Evolutionary conservation across 164 flowering plant genomes (phyloP), one percentile per base, ranked within the genome.

Genomic region (Pachysandra terminalis): DNA sequence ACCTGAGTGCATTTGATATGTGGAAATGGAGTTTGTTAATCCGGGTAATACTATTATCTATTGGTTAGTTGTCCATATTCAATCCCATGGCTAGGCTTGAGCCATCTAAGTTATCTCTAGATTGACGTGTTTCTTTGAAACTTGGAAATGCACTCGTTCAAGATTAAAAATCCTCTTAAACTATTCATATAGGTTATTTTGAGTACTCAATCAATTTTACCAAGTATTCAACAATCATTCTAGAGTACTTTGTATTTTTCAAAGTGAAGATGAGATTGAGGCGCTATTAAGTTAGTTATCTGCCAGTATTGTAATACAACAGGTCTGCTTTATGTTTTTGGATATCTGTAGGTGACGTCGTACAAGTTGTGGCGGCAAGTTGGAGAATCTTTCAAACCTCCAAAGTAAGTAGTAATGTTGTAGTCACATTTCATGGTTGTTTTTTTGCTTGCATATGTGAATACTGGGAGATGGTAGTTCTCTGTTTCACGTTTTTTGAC

Each of bases 301-400:
- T 27, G 48, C 64, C 19, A 28, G 16, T 27, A 63, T 48, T 15
- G 17, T 13, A 22, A 49, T 49, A 22, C 32, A 25, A 24, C n/a
- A n/a, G n/a, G 19, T 15, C 7, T 41, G 10, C 21, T 15, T 26
- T 19, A 32, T 41, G n/a, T 57, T 32, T 37, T 9, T 59, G 53
- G 37, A 7, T 58, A 32, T 68, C 10, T 78, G 67, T 68, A 91
- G 97, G 97, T 91, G 65, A 91, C 95, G 26, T 69, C 91, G 9
- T 84, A 87, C 74, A 91, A 91, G 74, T 63, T 87, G 71, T 91
- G 97, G 97, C 83, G 97, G 59, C 97, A 89, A 81, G 94, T 91
- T 55, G 97, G 97, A 68, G 97, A 91, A 69, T 87, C 95, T 16
- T 91, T 91, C 78, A 89, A 81, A 51, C 97, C 97, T 32, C 97